Conservation (phyloP, 306 rosid species). For the Gynostemma pentaphyllum region DNA sequence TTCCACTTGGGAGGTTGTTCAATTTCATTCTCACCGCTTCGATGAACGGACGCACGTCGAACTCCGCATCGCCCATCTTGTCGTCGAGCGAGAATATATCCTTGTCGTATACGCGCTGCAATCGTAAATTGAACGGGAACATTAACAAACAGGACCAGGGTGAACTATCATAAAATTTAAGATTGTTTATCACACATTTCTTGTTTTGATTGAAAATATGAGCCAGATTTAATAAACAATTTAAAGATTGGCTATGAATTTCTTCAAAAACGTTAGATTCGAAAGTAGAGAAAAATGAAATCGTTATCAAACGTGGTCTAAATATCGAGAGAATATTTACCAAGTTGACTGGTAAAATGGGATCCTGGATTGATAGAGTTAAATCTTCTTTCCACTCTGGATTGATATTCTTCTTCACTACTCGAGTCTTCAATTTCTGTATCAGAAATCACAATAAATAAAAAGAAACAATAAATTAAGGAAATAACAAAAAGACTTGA, state of each 20-base stretch:
- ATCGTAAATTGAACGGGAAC: neutral
- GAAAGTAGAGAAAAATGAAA: neutral
- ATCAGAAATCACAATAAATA: neutral
- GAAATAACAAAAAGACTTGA: neutral
- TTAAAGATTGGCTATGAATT: no score
- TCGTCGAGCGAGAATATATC: conserved; percentile 61
- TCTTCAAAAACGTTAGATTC: no score
- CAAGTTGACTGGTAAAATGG: conserved; percentile 37
- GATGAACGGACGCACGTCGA: conserved; percentile 33
- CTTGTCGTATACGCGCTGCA: conserved; percentile 65
- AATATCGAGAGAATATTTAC: conserved; percentile 29
- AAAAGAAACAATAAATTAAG: neutral
- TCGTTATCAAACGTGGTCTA: no score
- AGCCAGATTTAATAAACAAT: no score
- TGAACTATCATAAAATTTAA: no score
- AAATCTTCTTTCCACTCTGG: conserved; percentile 86
- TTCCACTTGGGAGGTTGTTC: conserved; percentile 31
- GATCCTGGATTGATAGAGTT: conserved; percentile 58
- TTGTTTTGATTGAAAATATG: no score
- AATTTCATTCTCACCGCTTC: conserved; percentile 32
- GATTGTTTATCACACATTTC: no score
- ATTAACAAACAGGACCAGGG: neutral
- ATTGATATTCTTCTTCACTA: conserved; percentile 42
- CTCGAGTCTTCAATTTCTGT: conserved; percentile 76
- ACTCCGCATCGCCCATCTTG: conserved; percentile 84